Percentiles rank a stretch among this genome's conserved stretches.
Conservation (phyloP, 805 yeast genomes). For the Saccharomycopsis lassenensis region DNA sequence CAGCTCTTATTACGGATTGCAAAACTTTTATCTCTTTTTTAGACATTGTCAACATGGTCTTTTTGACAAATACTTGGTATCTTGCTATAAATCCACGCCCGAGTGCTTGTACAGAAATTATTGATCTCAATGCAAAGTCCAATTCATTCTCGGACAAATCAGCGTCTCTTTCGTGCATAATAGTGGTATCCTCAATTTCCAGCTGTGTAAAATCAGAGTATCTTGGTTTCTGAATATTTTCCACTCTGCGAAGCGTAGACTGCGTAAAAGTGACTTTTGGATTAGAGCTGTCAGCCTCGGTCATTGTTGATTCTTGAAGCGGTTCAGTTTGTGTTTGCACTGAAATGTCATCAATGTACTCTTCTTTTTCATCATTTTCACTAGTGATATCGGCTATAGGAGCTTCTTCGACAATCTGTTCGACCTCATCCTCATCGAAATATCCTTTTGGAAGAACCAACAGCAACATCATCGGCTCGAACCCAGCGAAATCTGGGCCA, state of each 20-base stretch:
- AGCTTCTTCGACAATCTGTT: not conserved
- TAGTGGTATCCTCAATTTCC: constrained; percentile 17
- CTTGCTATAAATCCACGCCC: constrained; percentile 61
- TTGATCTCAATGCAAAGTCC: constrained; percentile 24
- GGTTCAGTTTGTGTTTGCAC: not conserved
- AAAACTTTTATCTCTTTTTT: constrained; percentile 38
- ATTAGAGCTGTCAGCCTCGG: not conserved
- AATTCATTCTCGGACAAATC: constrained; percentile 9
- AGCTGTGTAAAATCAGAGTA: constrained; percentile 13
- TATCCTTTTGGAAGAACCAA: constrained; percentile 9
- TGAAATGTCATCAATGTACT: no score
- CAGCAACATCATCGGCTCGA: constrained; percentile 12
- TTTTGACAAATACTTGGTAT: constrained; percentile 50
- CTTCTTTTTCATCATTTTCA: not conserved
- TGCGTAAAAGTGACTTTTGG: constrained; percentile 9
- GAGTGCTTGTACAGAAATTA: constrained; percentile 52
- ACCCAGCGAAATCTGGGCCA: constrained; percentile 62
- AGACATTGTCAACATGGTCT: constrained; percentile 50
- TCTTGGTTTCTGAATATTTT: constrained; percentile 12
- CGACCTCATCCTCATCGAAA: constrained; percentile 1
- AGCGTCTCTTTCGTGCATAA: constrained; percentile 15
- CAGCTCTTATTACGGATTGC: constrained; percentile 43
- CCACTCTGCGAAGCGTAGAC: constrained; percentile 14
- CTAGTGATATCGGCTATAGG: not conserved
- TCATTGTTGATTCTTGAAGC: not conserved